A percentile compares a stretch with the other conserved stretches of the same genome.
Evolutionary conservation across 2,329 filamentous ascomycete genomes (phyloP).

Genomic region (Sporothrix pseudoabietina): DNA sequence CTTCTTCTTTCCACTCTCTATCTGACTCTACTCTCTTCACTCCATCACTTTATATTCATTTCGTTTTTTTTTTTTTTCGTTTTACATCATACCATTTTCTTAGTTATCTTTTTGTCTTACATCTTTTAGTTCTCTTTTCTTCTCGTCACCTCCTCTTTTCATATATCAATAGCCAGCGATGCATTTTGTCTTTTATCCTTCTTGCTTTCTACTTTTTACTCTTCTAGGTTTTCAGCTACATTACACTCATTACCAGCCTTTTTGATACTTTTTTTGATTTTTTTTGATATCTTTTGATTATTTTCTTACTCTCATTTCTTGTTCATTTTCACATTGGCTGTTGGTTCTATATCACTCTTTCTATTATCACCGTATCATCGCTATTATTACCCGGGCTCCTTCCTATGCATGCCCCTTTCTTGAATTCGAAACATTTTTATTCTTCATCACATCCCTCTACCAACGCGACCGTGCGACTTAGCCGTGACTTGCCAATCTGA

Average conservation of each 20-base stretch:
- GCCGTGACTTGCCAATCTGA: neutral
- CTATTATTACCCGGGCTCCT: too few species aligned
- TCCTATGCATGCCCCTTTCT: neutral
- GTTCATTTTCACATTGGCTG: neutral
- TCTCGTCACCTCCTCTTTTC: neutral
- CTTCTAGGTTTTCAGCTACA: neutral
- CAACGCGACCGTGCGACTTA: neutral
- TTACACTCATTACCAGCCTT: conserved; percentile 3
- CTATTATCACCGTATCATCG: neutral
- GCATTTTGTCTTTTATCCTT: neutral
- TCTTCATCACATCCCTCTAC: neutral
- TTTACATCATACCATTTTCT: conserved; percentile 1
- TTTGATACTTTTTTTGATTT: neutral
- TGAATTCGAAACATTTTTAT: neutral
- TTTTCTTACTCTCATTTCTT: neutral
- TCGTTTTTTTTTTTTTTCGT: neutral
- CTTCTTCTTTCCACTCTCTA: conserved; percentile 16
- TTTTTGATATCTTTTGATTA: neutral
- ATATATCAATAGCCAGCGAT: conserved; percentile 29
- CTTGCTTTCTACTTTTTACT: neutral
- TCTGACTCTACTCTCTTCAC: conserved; percentile 1
- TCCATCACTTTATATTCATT: neutral
- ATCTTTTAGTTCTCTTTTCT: conserved; percentile 20
- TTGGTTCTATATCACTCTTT: conserved; percentile 8
- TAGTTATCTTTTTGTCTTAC: neutral